These are phyloP conservation scores for Podospora sp. DNA, from an alignment of 495 filamentous ascomycete genomes.

Conservation along the genomic window DNA sequence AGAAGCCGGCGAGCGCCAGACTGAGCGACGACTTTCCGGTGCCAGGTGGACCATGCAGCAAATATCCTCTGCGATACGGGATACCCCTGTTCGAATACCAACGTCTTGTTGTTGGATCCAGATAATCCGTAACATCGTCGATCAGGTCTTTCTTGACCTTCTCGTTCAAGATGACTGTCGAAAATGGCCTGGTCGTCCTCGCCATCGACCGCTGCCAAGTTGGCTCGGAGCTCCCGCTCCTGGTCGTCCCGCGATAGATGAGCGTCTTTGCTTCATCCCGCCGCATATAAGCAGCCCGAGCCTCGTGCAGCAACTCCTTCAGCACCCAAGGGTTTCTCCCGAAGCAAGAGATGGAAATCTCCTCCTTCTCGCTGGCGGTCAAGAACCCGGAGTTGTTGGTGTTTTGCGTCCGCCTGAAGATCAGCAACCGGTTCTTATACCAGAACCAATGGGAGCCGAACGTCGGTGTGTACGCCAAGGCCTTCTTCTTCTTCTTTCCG, in stretches of 20 bases:
- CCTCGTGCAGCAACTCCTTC: slow-evolving; percentile 68
- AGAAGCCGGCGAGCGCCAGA: slow-evolving; percentile 70
- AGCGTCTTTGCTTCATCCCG: slow-evolving; percentile 64
- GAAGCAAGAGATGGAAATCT: slow-evolving; percentile 65
- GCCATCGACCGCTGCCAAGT: slow-evolving; percentile 59
- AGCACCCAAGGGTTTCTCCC: slow-evolving; percentile 67
- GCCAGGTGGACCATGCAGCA: slow-evolving; percentile 89
- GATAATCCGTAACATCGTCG: slow-evolving; percentile 84
- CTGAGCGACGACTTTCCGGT: slow-evolving; percentile 66
- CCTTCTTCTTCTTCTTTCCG: slow-evolving; percentile 56
- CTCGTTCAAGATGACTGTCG: slow-evolving; percentile 82
- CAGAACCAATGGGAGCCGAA: slow-evolving; percentile 68
- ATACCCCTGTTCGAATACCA: slow-evolving; percentile 82
- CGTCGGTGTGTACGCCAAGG: slow-evolving; percentile 64
- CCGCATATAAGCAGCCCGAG: slow-evolving; percentile 58
- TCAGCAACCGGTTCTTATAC: slow-evolving; percentile 58
- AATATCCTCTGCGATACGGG: slow-evolving; percentile 77
- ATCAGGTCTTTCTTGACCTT: slow-evolving; percentile 74
- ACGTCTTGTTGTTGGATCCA: slow-evolving; percentile 70
- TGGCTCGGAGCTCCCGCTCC: slow-evolving; percentile 35
- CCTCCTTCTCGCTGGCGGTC: slow-evolving; percentile 52
- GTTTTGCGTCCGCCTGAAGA: slow-evolving; percentile 54
- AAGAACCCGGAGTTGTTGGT: slow-evolving; percentile 33
- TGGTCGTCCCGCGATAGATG: slow-evolving; percentile 62
- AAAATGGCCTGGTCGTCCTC: slow-evolving; percentile 72